Evolutionary conservation across 2,329 filamentous ascomycete species (phyloP).

Genomic region (Metarhizium robertsii): DNA sequence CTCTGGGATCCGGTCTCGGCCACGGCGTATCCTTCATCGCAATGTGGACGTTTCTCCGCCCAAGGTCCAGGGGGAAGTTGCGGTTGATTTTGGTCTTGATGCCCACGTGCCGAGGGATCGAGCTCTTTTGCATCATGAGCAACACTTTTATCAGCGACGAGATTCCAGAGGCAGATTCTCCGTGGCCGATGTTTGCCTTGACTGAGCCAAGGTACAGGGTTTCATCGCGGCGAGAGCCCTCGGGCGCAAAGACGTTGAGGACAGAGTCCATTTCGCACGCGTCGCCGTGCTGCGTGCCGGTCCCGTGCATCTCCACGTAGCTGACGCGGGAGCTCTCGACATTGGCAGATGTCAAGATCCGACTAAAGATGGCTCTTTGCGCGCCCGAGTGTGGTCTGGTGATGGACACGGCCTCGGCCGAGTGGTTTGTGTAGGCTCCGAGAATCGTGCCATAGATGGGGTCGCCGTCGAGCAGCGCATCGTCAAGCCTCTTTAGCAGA

Average conservation of each 20-base stretch:
- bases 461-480: conserved; percentile 70
- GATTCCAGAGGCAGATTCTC: conserved; percentile 32
- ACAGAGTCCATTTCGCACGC: conserved; percentile 76
- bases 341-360: conserved; percentile 62
- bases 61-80: conserved; percentile 30
- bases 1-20: conserved; percentile 2
- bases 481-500: conserved; percentile 69
- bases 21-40: conserved; percentile 25
- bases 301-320: conserved; percentile 89
- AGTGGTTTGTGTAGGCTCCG: conserved; percentile 69
- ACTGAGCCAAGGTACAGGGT: conserved; percentile 53
- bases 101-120: conserved; percentile 42
- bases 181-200: conserved; percentile 45
- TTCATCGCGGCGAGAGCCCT: conserved; percentile 28
- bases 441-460: conserved; percentile 68
- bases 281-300: conserved; percentile 81
- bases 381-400: conserved; percentile 72
- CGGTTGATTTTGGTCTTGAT: conserved; percentile 40
- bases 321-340: conserved; percentile 62
- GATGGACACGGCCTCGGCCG: conserved; percentile 70
- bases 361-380: conserved; percentile 58
- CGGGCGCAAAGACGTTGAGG: conserved; percentile 41
- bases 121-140: conserved; percentile 36
- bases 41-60: conserved; percentile 23
- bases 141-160: conserved; percentile 37